Conservation (phyloP, 2,329 filamentous ascomycete species). For the Bipolaris cookei region DNA sequence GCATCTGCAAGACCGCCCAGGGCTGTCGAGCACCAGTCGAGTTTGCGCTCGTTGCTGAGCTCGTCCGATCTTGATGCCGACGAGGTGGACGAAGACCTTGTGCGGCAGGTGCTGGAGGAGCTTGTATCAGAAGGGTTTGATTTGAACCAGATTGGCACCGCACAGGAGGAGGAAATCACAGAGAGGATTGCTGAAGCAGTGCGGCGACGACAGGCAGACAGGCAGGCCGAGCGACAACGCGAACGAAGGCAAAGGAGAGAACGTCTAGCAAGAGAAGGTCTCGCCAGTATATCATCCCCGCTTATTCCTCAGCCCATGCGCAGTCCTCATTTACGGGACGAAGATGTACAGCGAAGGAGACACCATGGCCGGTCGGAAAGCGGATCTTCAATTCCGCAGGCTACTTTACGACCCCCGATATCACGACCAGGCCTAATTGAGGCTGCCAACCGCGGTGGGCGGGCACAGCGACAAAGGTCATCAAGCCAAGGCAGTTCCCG, state of each 20-base stretch:
- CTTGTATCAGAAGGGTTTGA: conserved; percentile 88
- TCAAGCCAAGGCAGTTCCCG: conserved; percentile 55
- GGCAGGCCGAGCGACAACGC: conserved; percentile 63
- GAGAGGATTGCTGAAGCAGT: conserved; percentile 91
- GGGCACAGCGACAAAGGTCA: conserved; percentile 52
- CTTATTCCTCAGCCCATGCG: conserved; percentile 32
- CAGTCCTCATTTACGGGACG: conserved; percentile 38
- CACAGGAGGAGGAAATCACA: conserved; percentile 86
- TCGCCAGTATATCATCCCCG: conserved; percentile 30
- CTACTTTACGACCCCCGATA: conserved; percentile 50
- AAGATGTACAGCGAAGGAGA: conserved; percentile 41
- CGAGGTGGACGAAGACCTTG: conserved; percentile 85
- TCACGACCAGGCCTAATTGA: conserved; percentile 56
- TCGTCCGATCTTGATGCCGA: conserved; percentile 76
- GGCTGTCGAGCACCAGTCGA: conserved; percentile 87
- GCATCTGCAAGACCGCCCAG: conserved; percentile 49
- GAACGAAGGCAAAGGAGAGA: conserved; percentile 45
- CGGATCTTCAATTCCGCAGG: conserved; percentile 42
- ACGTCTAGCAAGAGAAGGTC: conserved; percentile 49
- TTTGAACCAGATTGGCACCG: conserved; percentile 81
- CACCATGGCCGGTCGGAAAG: conserved; percentile 46
- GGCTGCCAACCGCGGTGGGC: conserved; percentile 44
- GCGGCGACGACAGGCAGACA: conserved; percentile 72
- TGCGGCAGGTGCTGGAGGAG: conserved; percentile 86
- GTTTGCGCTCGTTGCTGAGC: conserved; percentile 82